A percentile compares a stretch with the other conserved stretches of the same genome.
These are phyloP conservation scores for Leccinum solheimii DNA, from an alignment of 1,284 basidiomycete species.

Conservation along the genomic window DNA sequence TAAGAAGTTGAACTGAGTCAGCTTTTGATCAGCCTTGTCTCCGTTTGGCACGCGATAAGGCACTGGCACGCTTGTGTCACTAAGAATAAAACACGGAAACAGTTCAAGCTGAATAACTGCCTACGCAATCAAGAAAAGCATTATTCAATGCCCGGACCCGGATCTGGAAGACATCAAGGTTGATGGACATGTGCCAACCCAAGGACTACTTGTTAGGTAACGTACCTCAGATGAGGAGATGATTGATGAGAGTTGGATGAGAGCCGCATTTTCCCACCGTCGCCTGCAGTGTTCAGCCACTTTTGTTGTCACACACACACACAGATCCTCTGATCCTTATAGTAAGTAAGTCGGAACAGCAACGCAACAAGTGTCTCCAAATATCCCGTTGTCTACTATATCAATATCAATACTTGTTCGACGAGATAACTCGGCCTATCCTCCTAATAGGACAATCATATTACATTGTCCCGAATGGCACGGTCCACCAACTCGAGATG, in stretches of 20 bases:
- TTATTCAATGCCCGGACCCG: neutral
- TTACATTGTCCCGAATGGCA: neutral
- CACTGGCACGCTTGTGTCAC: no score
- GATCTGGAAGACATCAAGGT: neutral
- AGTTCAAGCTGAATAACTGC: neutral
- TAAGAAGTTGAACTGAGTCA: neutral
- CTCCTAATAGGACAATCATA: neutral
- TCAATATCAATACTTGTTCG: neutral
- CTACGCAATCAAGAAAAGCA: neutral
- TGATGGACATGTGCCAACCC: neutral
- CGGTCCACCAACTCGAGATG: constrained; percentile 11
- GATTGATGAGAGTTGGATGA: neutral
- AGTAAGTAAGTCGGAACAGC: no score
- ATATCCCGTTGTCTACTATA: no score
- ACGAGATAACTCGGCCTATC: neutral
- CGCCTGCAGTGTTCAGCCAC: no score
- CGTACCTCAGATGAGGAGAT: no score
- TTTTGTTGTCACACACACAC: no score
- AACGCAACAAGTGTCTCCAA: neutral
- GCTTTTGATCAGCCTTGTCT: neutral
- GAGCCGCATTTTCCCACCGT: no score
- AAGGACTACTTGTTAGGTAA: neutral
- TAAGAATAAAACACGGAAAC: neutral
- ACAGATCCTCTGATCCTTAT: no score
- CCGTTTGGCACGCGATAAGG: neutral